Base-by-base conservation (phyloP, 495 filamentous ascomycete genomes). In the Hypoxylon intermedium region DNA sequence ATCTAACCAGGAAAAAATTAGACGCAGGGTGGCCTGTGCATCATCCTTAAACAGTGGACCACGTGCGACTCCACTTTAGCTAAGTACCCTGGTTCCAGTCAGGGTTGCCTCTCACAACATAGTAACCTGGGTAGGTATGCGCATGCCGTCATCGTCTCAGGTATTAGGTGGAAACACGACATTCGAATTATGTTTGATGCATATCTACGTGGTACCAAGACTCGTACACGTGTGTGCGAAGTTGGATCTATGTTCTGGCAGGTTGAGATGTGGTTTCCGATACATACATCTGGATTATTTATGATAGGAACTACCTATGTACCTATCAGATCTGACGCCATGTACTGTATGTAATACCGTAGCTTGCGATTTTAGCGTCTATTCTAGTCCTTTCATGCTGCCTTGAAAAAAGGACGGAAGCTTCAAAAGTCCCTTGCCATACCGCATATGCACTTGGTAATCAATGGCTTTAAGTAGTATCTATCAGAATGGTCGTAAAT, bases 81-180 rank as follows among this genome's bases (percentile, higher is more conserved):
- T n/a, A n/a, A 26, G 24, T 26, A 26, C 24, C 7, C 7, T 4
- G 24, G 24, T 7, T 26, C 7, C 24, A 26, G 4, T 4, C 24
- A n/a, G n/a, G n/a, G n/a, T n/a, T n/a, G n/a, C n/a, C n/a, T n/a
- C n/a, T n/a, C n/a, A n/a, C n/a, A n/a, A n/a, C n/a, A n/a, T n/a
- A n/a, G n/a, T n/a, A n/a, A n/a, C n/a, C n/a, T n/a, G n/a, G n/a
- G n/a, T n/a, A n/a, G n/a, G n/a, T n/a, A n/a, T n/a, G n/a, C 11
- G 4, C 12, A 36, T 6, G 11, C 33, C 15, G 13, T 38, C 36
- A 38, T 38, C 13, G 18, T 6, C 36, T 6, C n/a, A 38, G n/a
- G 13, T 18, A 34, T 34, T 48, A 53, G 40, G 43, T 60, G 45
- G 54, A 58, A n/a, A 58, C 54, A 58, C 45, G 45, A 58, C 20